These are phyloP conservation scores for Parachaetomium inaequale DNA, from an alignment of 495 filamentous ascomycete genomes.

Conservation along the genomic window DNA sequence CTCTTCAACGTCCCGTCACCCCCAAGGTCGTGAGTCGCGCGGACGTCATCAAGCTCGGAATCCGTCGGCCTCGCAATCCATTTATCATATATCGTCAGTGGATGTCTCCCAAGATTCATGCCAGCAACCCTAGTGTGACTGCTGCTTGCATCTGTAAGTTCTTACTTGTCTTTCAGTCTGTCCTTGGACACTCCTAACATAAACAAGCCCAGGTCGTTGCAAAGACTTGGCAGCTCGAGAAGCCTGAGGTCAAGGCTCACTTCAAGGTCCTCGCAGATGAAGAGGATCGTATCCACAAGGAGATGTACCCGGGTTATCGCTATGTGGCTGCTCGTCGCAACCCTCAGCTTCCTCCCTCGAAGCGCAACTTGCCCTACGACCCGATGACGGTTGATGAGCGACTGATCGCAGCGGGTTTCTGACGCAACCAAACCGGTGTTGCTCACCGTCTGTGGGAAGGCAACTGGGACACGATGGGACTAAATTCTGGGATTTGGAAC, in stretches of 20 bases:
- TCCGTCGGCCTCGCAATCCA: slow-evolving; percentile 20
- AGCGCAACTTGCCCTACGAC: slow-evolving; percentile 4
- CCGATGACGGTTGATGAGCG: slow-evolving; percentile 12
- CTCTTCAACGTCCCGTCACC: not conserved
- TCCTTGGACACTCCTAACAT: slow-evolving; percentile 4
- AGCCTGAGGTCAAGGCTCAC: slow-evolving; percentile 16
- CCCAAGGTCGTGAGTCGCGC: not conserved
- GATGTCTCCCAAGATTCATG: slow-evolving; percentile 12
- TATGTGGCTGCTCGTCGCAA: slow-evolving; percentile 15
- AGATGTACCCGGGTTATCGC: slow-evolving; percentile 19
- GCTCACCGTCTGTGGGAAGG: too few species aligned
- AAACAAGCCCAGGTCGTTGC: slow-evolving; percentile 15
- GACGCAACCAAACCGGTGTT: not conserved
- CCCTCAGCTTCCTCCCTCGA: slow-evolving; percentile 1
- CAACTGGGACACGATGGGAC: too few species aligned
- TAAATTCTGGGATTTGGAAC: too few species aligned
- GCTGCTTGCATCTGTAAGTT: slow-evolving; percentile 1
- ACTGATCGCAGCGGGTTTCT: slow-evolving; percentile 11
- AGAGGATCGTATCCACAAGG: slow-evolving; percentile 6
- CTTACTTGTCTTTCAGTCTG: not conserved
- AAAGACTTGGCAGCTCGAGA: slow-evolving; percentile 14
- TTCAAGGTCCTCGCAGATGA: slow-evolving; percentile 20
- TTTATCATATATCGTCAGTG: slow-evolving; percentile 22
- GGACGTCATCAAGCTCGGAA: not conserved
- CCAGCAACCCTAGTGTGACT: not conserved